Percentiles rank a stretch among this genome's conserved stretches.
Conservation (phyloP, 1,284 basidiomycete genomes). For the Apiotrichum mycotoxinovorans region DNA sequence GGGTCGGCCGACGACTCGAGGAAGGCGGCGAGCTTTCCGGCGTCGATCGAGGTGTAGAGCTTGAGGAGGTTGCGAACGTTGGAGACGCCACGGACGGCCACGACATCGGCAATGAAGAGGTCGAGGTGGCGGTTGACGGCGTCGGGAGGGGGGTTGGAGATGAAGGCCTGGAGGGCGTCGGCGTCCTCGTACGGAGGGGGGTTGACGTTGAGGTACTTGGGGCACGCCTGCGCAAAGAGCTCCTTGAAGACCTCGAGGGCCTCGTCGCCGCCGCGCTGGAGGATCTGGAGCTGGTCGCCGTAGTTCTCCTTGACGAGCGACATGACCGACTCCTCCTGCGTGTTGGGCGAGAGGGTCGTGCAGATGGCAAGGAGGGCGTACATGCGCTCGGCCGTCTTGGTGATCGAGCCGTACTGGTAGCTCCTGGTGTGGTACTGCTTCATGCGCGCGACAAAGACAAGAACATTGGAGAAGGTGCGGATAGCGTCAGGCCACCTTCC, state of each 20-base stretch:
- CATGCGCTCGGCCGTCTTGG: constrained; percentile 96
- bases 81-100: constrained; percentile 71
- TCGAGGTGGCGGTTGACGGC: constrained; percentile 77
- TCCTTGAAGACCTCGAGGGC: constrained; percentile 84
- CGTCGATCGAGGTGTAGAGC: constrained; percentile 89
- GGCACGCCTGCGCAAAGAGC: constrained; percentile 89
- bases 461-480: constrained; percentile 83
- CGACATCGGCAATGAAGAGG: constrained; percentile 74
- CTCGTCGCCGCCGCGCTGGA: constrained; percentile 66
- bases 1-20: constrained; percentile 51
- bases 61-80: constrained; percentile 89
- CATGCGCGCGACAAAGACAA: constrained; percentile 90
- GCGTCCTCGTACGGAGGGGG: constrained; percentile 88
- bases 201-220: constrained; percentile 93
- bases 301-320: constrained; percentile 90
- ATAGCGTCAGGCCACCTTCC: constrained; percentile 92
- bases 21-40: constrained; percentile 87
- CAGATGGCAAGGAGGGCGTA: constrained; percentile 92
- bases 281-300: constrained; percentile 82
- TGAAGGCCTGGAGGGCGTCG: constrained; percentile 59
- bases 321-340: constrained; percentile 91
- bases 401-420: constrained; percentile 98
- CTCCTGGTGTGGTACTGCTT: constrained; percentile 92
- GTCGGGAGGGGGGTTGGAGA: constrained; percentile 60
- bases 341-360: constrained; percentile 82